Conservation (phyloP, 108 stramenopile genomes). For the Nitzschia sp. region DNA sequence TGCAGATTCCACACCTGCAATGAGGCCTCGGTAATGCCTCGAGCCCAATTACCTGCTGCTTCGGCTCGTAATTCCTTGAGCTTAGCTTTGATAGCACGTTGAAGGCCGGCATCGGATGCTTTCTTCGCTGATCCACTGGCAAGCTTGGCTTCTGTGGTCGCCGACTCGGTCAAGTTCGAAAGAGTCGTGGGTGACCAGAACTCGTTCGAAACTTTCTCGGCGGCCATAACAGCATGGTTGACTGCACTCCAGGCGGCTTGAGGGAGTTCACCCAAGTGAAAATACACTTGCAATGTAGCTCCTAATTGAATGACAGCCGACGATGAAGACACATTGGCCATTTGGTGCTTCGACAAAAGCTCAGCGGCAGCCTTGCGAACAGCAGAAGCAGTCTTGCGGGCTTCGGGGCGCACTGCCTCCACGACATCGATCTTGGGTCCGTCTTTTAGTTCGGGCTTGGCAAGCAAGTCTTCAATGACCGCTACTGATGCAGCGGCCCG, state of each 20-base stretch:
- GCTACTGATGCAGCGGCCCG: conserved; percentile 80
- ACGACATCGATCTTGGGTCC: conserved; percentile 57
- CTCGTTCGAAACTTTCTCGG: conserved; percentile 55
- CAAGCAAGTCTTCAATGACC: conserved; percentile 74
- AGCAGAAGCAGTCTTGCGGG: conserved; percentile 31
- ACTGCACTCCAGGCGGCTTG: conserved; percentile 82
- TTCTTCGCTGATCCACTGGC: conserved; percentile 57
- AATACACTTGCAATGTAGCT: conserved; percentile 85
- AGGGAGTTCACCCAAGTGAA: conserved; percentile 79
- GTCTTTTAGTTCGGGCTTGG: conserved; percentile 48
- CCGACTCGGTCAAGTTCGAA: conserved; percentile 44
- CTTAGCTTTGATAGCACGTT: conserved; percentile 56
- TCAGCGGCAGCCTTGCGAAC: conserved; percentile 67
- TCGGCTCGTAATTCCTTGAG: conserved; percentile 64
- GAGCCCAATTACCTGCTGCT: conserved; percentile 60
- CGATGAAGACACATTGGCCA: conserved; percentile 4
- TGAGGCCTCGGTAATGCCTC: conserved; percentile 57
- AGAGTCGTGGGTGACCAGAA: conserved; percentile 51
- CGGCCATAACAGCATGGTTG: conserved; percentile 46
- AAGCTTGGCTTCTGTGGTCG: conserved; percentile 43
- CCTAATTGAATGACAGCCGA: conserved; percentile 55
- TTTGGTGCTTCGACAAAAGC: conserved; percentile 59
- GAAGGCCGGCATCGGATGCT: conserved; percentile 47
- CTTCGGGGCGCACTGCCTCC: conserved; percentile 56
- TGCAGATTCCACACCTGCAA: conserved; percentile 79